phyloP scores from a whole-genome alignment of 805 yeast genomes.

The Ogataea haglerorum region DNA sequence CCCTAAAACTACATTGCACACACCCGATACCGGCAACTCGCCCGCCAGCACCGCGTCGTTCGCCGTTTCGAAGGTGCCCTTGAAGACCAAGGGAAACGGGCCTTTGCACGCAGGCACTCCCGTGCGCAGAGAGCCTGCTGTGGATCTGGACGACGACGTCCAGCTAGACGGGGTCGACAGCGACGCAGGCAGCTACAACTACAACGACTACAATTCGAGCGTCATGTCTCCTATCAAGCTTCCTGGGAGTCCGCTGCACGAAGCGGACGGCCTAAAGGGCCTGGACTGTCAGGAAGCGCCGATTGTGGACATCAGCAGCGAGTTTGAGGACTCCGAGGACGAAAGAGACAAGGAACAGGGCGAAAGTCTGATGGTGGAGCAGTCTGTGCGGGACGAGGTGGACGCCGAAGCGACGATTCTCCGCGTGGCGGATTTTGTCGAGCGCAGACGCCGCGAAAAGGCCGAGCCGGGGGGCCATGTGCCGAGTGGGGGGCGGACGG shows the following conservation, averaged over 20 bases:
- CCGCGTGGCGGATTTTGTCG: slow-evolving; percentile 24
- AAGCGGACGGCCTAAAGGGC: not conserved
- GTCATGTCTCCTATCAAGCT: slow-evolving; percentile 20
- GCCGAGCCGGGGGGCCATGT: not conserved
- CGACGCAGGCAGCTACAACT: slow-evolving; percentile 14
- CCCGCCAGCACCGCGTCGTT: not conserved
- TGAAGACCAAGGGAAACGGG: slow-evolving; percentile 9
- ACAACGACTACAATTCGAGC: slow-evolving; percentile 20
- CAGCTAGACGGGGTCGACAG: slow-evolving; percentile 11
- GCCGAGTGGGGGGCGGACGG: not conserved
- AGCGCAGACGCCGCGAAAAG: slow-evolving; percentile 1
- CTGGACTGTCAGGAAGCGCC: not conserved
- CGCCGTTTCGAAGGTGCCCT: slow-evolving; percentile 8
- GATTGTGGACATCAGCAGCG: slow-evolving; percentile 13
- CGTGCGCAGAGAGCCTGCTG: not conserved
- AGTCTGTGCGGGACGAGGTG: slow-evolving; percentile 10
- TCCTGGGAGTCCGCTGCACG: slow-evolving; percentile 5
- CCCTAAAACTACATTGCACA: not conserved
- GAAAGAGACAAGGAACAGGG: slow-evolving; percentile 8
- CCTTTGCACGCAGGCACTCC: slow-evolving; percentile 21
- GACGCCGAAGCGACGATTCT: slow-evolving; percentile 24
- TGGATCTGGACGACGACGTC: slow-evolving; percentile 15
- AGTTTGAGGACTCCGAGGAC: slow-evolving; percentile 24
- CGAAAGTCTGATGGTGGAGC: slow-evolving; percentile 8
- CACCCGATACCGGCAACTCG: not conserved